Evolutionary conservation across 2,329 filamentous ascomycete species (phyloP).

Genomic region (Trichophyton rubrum): DNA sequence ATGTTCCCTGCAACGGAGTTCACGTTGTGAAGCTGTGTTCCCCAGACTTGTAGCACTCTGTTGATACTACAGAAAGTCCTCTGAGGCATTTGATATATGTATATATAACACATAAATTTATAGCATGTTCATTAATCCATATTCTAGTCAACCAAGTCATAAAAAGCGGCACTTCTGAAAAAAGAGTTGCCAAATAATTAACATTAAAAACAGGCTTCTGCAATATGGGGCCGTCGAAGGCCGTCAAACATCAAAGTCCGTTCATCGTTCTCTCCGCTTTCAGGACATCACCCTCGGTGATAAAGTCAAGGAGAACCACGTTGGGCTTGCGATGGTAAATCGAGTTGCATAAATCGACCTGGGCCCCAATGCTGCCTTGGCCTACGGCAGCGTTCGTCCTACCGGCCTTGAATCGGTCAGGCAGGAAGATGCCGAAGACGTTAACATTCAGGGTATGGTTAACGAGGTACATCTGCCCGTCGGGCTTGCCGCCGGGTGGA

Average conservation of each 20-base stretch:
- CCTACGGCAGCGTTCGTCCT: slow-evolving; percentile 34
- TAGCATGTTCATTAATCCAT: not conserved
- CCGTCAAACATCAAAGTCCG: slow-evolving; percentile 17
- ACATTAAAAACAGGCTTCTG: not conserved
- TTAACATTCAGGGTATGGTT: slow-evolving; percentile 39
- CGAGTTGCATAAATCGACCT: slow-evolving; percentile 28
- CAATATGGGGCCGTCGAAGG: not conserved
- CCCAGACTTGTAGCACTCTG: too few relatives aligned
- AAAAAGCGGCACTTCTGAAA: not conserved
- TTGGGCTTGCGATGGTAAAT: slow-evolving; percentile 31
- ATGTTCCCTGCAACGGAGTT: not conserved
- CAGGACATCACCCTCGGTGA: slow-evolving; percentile 35
- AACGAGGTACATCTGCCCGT: slow-evolving; percentile 36
- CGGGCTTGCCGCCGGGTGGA: slow-evolving; percentile 26
- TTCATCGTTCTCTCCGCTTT: slow-evolving; percentile 31
- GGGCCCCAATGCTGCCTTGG: slow-evolving; percentile 33
- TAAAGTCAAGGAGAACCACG: slow-evolving; percentile 35
- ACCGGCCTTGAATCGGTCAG: slow-evolving; percentile 28
- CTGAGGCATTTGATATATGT: not conserved
- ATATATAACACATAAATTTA: not conserved
- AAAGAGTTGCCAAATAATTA: not conserved
- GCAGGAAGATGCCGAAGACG: slow-evolving; percentile 31
- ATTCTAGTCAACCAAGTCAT: not conserved
- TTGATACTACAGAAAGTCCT: too few relatives aligned
- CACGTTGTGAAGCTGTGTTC: not conserved